phyloP scores from a whole-genome alignment of 2,329 filamentous ascomycete genomes.

The Colletotrichum sp. region DNA sequence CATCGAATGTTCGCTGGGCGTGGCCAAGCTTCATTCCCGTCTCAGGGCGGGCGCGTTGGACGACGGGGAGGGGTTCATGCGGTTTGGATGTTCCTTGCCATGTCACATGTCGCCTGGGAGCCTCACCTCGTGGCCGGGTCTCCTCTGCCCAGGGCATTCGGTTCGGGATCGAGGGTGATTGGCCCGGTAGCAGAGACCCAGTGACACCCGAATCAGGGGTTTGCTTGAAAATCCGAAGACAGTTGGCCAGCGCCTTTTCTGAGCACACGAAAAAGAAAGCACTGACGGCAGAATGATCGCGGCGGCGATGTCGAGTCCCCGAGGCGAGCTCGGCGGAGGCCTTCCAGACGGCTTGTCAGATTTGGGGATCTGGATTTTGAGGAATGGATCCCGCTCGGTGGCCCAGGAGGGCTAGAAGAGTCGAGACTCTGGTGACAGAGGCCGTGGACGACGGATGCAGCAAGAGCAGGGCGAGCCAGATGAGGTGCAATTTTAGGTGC shows the following conservation, averaged over 20 bases:
- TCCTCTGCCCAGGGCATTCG: background rate
- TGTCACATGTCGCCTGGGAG: constrained; percentile 1
- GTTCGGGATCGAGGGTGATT: background rate
- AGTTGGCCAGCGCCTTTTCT: background rate
- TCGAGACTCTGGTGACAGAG: constrained; percentile 13
- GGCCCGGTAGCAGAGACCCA: background rate
- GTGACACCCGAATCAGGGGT: background rate
- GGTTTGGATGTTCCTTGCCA: background rate
- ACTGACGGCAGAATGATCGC: background rate
- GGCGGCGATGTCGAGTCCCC: background rate
- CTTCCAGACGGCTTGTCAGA: background rate
- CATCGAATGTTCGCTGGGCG: background rate
- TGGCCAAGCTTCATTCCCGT: background rate
- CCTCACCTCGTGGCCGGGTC: constrained; percentile 7
- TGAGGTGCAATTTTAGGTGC: constrained; percentile 17
- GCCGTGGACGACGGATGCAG: background rate
- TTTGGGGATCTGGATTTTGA: background rate
- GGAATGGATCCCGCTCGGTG: background rate
- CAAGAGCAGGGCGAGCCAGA: constrained; percentile 9
- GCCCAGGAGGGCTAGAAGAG: constrained; percentile 8
- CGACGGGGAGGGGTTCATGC: background rate
- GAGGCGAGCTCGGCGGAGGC: background rate
- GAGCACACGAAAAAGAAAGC: background rate
- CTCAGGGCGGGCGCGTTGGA: background rate
- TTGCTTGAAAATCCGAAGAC: background rate